These are phyloP conservation scores for Cicer chorassanicum DNA, from an alignment of 306 rosid genomes.

Conservation along the genomic window DNA sequence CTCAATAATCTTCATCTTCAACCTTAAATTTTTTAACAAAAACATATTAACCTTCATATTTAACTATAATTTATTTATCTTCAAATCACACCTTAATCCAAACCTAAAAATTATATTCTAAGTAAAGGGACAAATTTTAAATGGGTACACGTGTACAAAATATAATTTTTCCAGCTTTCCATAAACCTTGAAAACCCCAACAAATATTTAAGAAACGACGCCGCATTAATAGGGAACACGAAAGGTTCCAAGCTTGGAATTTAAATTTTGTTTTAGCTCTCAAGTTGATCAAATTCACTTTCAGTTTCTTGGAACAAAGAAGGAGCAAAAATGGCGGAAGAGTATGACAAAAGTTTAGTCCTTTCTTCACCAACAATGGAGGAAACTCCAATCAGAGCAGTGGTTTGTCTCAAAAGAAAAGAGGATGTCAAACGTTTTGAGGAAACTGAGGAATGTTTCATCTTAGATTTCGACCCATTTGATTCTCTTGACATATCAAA, in stretches of 20 bases:
- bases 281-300: neutral
- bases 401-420: slow-evolving; percentile 47
- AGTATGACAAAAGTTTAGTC: neutral
- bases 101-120: no score
- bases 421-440: slow-evolving; percentile 58
- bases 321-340: slow-evolving; percentile 33
- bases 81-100: no score
- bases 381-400: slow-evolving; percentile 44
- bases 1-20: no score
- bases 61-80: no score
- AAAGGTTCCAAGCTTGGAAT: neutral
- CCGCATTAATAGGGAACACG: neutral
- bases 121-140: no score
- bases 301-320: slow-evolving; percentile 15
- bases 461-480: slow-evolving; percentile 64
- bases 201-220: neutral
- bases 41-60: no score
- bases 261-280: neutral
- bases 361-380: slow-evolving; percentile 34
- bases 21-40: no score
- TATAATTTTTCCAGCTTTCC: no score
- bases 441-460: slow-evolving; percentile 71
- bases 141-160: no score
- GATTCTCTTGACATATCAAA: slow-evolving; percentile 42
- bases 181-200: no score